A percentile compares a stretch with the other conserved stretches of the same genome.
phyloP scores from a whole-genome alignment of 1,139 yeast species.

The Saccharomyces pastorianus region DNA sequence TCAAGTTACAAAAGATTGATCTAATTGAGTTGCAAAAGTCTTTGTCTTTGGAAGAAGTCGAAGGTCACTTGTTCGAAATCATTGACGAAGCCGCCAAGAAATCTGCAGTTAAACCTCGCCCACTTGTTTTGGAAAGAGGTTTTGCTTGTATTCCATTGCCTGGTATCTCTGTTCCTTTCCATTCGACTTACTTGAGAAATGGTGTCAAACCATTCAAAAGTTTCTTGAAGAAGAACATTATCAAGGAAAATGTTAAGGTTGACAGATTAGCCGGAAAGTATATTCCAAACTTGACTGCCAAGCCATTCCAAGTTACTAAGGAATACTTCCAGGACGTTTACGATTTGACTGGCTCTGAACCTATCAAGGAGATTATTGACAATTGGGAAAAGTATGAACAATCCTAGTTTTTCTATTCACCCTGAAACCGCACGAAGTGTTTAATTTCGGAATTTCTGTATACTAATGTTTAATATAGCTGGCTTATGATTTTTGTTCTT shows the following conservation, averaged over 20 bases:
- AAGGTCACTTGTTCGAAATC: conserved; percentile 78
- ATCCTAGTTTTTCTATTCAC: neutral
- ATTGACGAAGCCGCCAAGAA: conserved; percentile 76
- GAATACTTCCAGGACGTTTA: conserved; percentile 96
- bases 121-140: conserved; percentile 94
- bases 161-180: conserved; percentile 99
- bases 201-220: conserved; percentile 99
- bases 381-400: conserved; percentile 80
- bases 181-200: conserved; percentile 90
- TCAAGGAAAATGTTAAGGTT: conserved; percentile 91
- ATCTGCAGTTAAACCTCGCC: conserved; percentile 83
- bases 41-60: conserved; percentile 79
- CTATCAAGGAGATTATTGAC: conserved; percentile 80
- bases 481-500: neutral
- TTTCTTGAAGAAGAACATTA: conserved; percentile 91
- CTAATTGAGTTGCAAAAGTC: conserved; percentile 78
- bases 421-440: neutral
- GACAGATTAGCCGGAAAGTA: conserved; percentile 88
- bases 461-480: neutral
- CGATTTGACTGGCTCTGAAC: conserved; percentile 81
- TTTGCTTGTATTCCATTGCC: conserved; percentile 96
- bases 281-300: conserved; percentile 97
- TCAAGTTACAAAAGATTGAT: conserved; percentile 90
- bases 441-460: neutral
- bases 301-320: conserved; percentile 90